Evolutionary conservation across 495 filamentous ascomycete species (phyloP), one percentile per base, ranked within the genome.

Genomic region (Lasiosphaeria hispida): DNA sequence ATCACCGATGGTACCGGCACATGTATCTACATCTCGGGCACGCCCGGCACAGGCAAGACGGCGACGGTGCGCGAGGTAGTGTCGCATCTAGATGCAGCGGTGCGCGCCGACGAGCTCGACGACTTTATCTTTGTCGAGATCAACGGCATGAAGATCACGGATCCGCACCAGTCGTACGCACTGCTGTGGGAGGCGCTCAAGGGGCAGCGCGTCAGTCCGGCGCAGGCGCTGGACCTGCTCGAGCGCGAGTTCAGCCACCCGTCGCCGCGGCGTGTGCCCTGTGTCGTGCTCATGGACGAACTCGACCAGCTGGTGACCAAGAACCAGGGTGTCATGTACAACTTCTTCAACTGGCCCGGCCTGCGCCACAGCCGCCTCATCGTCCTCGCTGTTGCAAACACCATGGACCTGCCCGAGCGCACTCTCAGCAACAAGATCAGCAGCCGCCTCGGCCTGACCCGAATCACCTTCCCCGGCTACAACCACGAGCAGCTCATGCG

Each of bases 261-360:
- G 0, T 91, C 85, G 48, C 95, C 95, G 40, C 84, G 95, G 43
- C 81, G 92, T 47, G 90, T 96, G 10, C 95, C 95, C 0, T 97
- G 95, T 66, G 95, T 99, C 23, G 95, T 99, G 7, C 75, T 99
- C 40, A 99, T 99, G 95, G 95, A 99, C 67, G 95, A 99, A 75
- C 82, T 99, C 40, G 95, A 99, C 73, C 95, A 99, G 68, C 83
- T 99, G 4, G 95, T 97, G 2, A 99, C 95, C 17, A 92, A 91
- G 58, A 96, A 94, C 67, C 95, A 99, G 64, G 91, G 89, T 23
- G 95, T 99, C 68, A 99, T 99, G 95, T 99, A 99, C 76, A 99
- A 99, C 68, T 99, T 99, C 73, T 99, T 99, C 83, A 99, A 99
- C 67, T 99, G 95, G 95, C 95, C 95, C n/a, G 86, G 87, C 15